phyloP scores from a whole-genome alignment of 164 flowering plant genomes.

The Kingdonia uniflora region DNA sequence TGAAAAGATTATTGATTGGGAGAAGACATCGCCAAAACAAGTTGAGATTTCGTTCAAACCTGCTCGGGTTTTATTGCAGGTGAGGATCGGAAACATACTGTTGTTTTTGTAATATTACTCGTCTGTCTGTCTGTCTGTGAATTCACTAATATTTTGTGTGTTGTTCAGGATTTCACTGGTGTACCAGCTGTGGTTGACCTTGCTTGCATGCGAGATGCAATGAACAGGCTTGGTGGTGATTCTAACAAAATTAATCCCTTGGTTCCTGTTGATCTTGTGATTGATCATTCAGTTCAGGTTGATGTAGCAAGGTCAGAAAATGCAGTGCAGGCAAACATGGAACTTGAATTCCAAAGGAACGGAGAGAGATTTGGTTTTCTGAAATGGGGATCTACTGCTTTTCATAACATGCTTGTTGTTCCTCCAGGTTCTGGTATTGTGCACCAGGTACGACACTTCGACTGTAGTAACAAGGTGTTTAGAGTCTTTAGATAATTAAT shows the following conservation, averaged over 20 bases:
- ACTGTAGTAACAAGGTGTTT: no score
- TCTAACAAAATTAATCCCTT: constrained; percentile 86
- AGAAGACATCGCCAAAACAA: constrained; percentile 73
- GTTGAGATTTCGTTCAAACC: constrained; percentile 98
- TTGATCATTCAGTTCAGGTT: constrained; percentile 87
- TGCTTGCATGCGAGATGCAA: constrained; percentile 98
- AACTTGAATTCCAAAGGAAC: constrained; percentile 65
- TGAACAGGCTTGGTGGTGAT: constrained; percentile 80
- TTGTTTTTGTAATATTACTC: not conserved
- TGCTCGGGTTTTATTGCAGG: constrained; percentile 94
- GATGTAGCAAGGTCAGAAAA: constrained; percentile 74
- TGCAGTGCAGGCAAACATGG: constrained; percentile 77
- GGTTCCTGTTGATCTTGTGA: constrained; percentile 93
- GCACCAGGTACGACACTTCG: constrained; percentile 51
- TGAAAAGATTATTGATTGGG: constrained; percentile 97
- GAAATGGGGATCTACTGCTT: constrained; percentile 84
- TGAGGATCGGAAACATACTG: constrained; percentile 3
- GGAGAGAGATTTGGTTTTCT: constrained; percentile 80
- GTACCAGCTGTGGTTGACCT: constrained; percentile 99
- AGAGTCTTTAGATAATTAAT: no score
- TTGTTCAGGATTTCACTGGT: constrained; percentile 83
- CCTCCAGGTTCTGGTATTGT: constrained; percentile 94
- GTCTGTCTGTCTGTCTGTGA: not conserved
- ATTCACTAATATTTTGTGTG: not conserved
- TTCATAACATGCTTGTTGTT: constrained; percentile 78